Conservation (phyloP, 2,329 filamentous ascomycete genomes). For the Colletotrichum sp. region DNA sequence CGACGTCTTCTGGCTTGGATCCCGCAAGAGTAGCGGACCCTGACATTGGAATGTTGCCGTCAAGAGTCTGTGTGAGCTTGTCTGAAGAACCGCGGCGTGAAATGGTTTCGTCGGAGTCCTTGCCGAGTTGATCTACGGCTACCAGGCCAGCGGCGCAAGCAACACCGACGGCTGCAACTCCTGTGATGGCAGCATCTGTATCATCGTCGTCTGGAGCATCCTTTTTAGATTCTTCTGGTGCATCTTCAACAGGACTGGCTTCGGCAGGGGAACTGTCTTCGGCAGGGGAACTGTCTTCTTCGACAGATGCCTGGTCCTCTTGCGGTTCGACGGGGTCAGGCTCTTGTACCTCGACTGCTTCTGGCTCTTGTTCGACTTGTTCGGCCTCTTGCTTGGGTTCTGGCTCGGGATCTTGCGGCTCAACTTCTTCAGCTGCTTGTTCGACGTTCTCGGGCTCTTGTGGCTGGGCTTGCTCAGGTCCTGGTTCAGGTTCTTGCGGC, state of each 20-base stretch:
- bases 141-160: not conserved
- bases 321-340: not conserved
- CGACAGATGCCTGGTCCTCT: conserved; percentile 5
- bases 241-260: not conserved
- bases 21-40: not conserved
- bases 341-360: not conserved
- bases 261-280: not conserved
- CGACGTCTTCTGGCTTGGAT: not conserved
- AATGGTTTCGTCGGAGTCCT: not conserved
- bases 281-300: not conserved
- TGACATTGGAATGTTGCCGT: not conserved
- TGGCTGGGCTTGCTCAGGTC: not conserved
- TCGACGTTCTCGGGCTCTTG: conserved; percentile 1
- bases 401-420: not conserved
- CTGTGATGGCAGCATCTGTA: not conserved
- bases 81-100: conserved; percentile 13
- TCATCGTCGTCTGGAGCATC: not conserved
- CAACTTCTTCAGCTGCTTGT: conserved; percentile 2
- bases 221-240: not conserved
- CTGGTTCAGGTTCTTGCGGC: not conserved
- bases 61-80: conserved; percentile 20
- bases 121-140: not conserved
- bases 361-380: not conserved
- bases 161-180: not conserved
- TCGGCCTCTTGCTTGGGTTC: not conserved